A percentile compares a stretch with the other conserved stretches of the same genome.
phyloP scores from a whole-genome alignment of 1,284 basidiomycete species.

The Ustilago trichophora region DNA sequence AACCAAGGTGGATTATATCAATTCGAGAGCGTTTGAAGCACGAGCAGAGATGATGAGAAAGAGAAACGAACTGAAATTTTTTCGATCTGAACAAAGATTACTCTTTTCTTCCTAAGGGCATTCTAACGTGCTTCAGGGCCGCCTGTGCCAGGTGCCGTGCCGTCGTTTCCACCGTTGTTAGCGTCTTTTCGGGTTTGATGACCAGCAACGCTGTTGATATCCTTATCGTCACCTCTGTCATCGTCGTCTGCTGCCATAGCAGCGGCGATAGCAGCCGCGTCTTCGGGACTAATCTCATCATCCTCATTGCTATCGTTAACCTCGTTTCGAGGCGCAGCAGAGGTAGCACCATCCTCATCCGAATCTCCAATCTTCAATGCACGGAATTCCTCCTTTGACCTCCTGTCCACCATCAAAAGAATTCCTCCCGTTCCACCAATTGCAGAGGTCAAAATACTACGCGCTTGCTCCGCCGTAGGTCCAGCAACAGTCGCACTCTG shows the following conservation, averaged over 20 bases:
- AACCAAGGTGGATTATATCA: too few species aligned
- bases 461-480: conserved; percentile 41
- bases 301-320: background rate
- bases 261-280: conserved; percentile 51
- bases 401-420: conserved; percentile 58
- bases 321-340: too few species aligned
- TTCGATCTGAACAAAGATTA: too few species aligned
- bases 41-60: too few species aligned
- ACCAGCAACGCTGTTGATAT: conserved; percentile 34
- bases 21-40: too few species aligned
- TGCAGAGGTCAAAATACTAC: conserved; percentile 49
- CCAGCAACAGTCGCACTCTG: conserved; percentile 10
- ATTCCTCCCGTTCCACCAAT: conserved; percentile 63
- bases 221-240: conserved; percentile 51
- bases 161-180: conserved; percentile 8
- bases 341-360: conserved; percentile 16
- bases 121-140: conserved; percentile 40
- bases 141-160: conserved; percentile 8
- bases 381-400: conserved; percentile 51
- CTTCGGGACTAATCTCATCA: conserved; percentile 51
- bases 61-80: too few species aligned
- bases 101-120: too few species aligned
- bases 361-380: conserved; percentile 40
- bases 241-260: conserved; percentile 51
- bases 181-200: conserved; percentile 12